phyloP scores from a whole-genome alignment of 257 asterid species.

The Striga asiatica region DNA sequence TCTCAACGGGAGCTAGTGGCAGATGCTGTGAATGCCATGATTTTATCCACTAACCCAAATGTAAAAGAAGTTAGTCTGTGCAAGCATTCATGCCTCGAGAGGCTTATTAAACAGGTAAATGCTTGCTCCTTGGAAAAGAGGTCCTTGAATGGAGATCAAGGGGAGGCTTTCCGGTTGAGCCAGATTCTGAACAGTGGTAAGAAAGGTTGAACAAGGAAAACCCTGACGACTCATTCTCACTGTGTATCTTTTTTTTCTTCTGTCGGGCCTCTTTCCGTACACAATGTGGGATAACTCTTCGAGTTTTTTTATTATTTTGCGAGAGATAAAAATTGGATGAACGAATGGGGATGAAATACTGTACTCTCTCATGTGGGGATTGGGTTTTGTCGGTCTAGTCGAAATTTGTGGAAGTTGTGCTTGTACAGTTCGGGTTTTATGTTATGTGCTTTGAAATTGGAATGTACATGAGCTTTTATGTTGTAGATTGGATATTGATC shows the following conservation, averaged over 20 bases:
- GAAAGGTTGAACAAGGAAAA: constrained; percentile 20
- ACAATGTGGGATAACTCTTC: too few relatives aligned
- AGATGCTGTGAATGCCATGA: constrained; percentile 72
- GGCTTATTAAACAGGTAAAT: constrained; percentile 61
- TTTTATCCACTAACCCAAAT: constrained; percentile 55
- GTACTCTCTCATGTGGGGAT: not conserved
- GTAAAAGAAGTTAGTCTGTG: constrained; percentile 35
- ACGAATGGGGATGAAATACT: not conserved
- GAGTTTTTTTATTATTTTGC: too few relatives aligned
- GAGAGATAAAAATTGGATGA: not conserved
- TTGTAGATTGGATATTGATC: constrained; percentile 6
- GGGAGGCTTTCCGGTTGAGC: constrained; percentile 69
- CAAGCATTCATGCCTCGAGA: constrained; percentile 71
- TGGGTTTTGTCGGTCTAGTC: not conserved
- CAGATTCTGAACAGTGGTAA: constrained; percentile 43
- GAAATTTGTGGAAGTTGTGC: constrained; percentile 11
- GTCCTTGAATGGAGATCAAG: constrained; percentile 63
- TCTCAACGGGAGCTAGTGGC: constrained; percentile 86
- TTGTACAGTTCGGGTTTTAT: constrained; percentile 24
- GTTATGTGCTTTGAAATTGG: not conserved
- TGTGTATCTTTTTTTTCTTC: not conserved
- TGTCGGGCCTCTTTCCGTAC: too few relatives aligned
- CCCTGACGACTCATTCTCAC: not conserved
- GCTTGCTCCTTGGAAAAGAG: constrained; percentile 75
- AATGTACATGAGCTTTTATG: not conserved